Evolutionary conservation across 2,329 filamentous ascomycete genomes (phyloP).

Genomic region (Botryotinia calthae): DNA sequence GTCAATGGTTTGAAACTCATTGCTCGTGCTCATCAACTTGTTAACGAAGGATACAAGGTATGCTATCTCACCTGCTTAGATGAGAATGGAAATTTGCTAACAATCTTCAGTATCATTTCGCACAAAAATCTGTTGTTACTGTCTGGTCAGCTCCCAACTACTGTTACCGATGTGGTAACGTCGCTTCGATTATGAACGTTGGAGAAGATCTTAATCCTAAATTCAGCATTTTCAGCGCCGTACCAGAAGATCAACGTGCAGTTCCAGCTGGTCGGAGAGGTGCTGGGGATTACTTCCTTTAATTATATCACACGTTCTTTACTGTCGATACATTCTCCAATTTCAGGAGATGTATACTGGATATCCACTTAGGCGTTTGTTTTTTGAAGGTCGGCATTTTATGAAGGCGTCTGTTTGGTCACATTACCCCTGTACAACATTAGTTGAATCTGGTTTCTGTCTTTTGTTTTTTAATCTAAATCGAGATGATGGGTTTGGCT

Average conservation of each 20-base stretch:
- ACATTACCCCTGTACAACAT: slow-evolving; percentile 18
- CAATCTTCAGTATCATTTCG: slow-evolving; percentile 74
- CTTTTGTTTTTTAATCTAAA: slow-evolving; percentile 6
- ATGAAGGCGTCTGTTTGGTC: slow-evolving; percentile 14
- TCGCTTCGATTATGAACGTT: slow-evolving; percentile 83
- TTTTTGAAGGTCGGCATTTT: slow-evolving; percentile 17
- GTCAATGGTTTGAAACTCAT: slow-evolving; percentile 71
- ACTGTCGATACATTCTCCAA: slow-evolving; percentile 16
- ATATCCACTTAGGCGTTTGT: slow-evolving; percentile 14
- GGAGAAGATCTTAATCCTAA: slow-evolving; percentile 80
- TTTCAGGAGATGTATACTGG: slow-evolving; percentile 13
- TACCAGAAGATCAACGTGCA: slow-evolving; percentile 80
- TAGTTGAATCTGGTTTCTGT: slow-evolving; percentile 18
- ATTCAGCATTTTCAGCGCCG: slow-evolving; percentile 88
- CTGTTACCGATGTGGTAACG: slow-evolving; percentile 50
- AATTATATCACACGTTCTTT: slow-evolving; percentile 20
- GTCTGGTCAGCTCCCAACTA: slow-evolving; percentile 57
- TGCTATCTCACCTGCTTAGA: slow-evolving; percentile 17
- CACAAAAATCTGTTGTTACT: slow-evolving; percentile 87
- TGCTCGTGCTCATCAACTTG: slow-evolving; percentile 70
- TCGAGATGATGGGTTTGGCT: slow-evolving; percentile 6
- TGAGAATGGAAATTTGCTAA: slow-evolving; percentile 34
- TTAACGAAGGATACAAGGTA: slow-evolving; percentile 74
- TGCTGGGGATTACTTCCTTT: slow-evolving; percentile 68
- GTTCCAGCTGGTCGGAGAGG: slow-evolving; percentile 70